A percentile compares a stretch with the other conserved stretches of the same genome.
phyloP scores from a whole-genome alignment of 805 yeast species.

The Saccharomyces cerevisiae region DNA sequence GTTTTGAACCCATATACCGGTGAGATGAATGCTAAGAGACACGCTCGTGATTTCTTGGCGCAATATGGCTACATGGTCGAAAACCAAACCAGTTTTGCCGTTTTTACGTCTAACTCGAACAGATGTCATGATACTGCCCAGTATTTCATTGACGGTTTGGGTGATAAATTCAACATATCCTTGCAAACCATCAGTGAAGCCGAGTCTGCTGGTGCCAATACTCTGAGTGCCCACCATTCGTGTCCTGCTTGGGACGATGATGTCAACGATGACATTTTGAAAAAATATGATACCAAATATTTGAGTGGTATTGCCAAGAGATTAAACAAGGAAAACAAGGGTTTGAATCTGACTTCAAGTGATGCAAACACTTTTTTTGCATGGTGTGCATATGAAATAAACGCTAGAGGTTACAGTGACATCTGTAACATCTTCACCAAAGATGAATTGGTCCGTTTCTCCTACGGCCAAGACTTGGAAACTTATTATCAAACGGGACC shows the following conservation, averaged over 20 bases:
- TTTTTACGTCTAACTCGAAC: slow-evolving; percentile 41
- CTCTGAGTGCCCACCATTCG: slow-evolving; percentile 40
- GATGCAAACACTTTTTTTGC: slow-evolving; percentile 50
- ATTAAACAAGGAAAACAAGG: slow-evolving; percentile 47
- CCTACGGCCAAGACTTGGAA: slow-evolving; percentile 51
- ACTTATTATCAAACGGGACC: slow-evolving; percentile 57
- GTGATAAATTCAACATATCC: slow-evolving; percentile 20
- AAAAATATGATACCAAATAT: slow-evolving; percentile 29
- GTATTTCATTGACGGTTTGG: slow-evolving; percentile 14
- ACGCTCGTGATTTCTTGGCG: slow-evolving; percentile 38
- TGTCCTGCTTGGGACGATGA: slow-evolving; percentile 34
- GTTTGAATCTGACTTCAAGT: slow-evolving; percentile 39
- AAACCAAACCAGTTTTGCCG: slow-evolving; percentile 32
- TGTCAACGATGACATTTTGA: slow-evolving; percentile 9
- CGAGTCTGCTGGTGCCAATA: slow-evolving; percentile 39
- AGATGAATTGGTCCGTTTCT: slow-evolving; percentile 55
- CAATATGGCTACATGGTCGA: slow-evolving; percentile 38
- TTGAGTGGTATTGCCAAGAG: slow-evolving; percentile 43
- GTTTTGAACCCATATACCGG: slow-evolving; percentile 38
- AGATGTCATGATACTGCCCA: slow-evolving; percentile 44
- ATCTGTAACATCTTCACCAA: slow-evolving; percentile 62
- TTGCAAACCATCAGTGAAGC: slow-evolving; percentile 36
- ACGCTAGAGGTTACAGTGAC: slow-evolving; percentile 58
- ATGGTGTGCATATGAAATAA: slow-evolving; percentile 69
- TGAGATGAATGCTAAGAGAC: slow-evolving; percentile 34